Conservation (phyloP, 495 filamentous ascomycete species). For the Polyplosphaeria fusca region DNA sequence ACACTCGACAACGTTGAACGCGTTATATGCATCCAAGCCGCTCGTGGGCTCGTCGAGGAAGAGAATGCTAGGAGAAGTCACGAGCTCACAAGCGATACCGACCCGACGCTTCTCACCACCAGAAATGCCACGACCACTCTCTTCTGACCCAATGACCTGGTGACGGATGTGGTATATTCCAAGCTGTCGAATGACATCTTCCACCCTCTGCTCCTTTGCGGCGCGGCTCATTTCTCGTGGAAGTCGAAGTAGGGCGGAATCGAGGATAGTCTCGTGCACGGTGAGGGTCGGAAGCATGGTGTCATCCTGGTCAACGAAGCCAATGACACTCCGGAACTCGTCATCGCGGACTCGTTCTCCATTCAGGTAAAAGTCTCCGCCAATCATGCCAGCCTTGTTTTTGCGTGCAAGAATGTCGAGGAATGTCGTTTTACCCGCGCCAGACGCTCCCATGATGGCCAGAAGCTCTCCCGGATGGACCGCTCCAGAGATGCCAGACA, state of each 20-base stretch:
- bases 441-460: slow-evolving; percentile 97
- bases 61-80: slow-evolving; percentile 94
- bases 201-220: slow-evolving; percentile 82
- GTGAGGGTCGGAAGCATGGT: slow-evolving; percentile 96
- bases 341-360: slow-evolving; percentile 82
- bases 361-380: slow-evolving; percentile 88
- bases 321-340: slow-evolving; percentile 86
- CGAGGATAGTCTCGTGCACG: slow-evolving; percentile 96
- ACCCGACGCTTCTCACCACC: slow-evolving; percentile 95
- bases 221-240: slow-evolving; percentile 83
- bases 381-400: slow-evolving; percentile 82
- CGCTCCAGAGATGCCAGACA: slow-evolving; percentile 74
- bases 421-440: slow-evolving; percentile 96
- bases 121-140: slow-evolving; percentile 91
- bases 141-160: slow-evolving; percentile 95
- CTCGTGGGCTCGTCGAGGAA: slow-evolving; percentile 97
- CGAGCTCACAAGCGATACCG: slow-evolving; percentile 94
- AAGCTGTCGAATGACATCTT: slow-evolving; percentile 91
- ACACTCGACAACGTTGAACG: slow-evolving; percentile 95
- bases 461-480: slow-evolving; percentile 87
- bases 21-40: slow-evolving; percentile 92
- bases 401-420: slow-evolving; percentile 95
- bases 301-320: slow-evolving; percentile 97
- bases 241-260: slow-evolving; percentile 83
- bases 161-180: slow-evolving; percentile 90